These are phyloP conservation scores for Fistulifera pelliculosa DNA, from an alignment of 108 stramenopile genomes.

Conservation along the genomic window DNA sequence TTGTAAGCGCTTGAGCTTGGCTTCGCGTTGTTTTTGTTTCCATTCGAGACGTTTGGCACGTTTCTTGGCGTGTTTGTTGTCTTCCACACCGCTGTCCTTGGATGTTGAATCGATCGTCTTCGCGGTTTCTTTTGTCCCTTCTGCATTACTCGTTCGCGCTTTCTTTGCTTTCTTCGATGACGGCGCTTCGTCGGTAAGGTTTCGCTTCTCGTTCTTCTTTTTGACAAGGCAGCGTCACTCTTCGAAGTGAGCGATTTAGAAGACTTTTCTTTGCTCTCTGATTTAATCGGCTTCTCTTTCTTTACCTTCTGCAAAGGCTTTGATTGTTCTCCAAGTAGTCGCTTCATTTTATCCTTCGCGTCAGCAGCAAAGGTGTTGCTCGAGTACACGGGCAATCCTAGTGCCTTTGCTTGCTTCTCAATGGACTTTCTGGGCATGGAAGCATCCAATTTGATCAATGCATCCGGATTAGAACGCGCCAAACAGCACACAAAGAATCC, in stretches of 20 bases:
- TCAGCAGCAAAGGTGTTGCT: conserved; percentile 6
- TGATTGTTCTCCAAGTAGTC: too few relatives aligned
- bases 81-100: conserved; percentile 9
- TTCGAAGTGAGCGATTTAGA: conserved; percentile 5
- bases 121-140: neutral
- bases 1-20: conserved; percentile 50
- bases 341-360: conserved; percentile 6
- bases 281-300: too few relatives aligned
- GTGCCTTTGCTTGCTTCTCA: too few relatives aligned
- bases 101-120: conserved; percentile 16
- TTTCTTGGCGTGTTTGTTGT: conserved; percentile 42
- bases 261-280: neutral
- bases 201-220: conserved; percentile 4
- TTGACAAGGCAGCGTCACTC: conserved; percentile 5
- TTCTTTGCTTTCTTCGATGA: conserved; percentile 1
- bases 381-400: too few relatives aligned
- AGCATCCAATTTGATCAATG: conserved; percentile 6
- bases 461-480: conserved; percentile 23
- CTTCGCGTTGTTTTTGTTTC: conserved; percentile 58
- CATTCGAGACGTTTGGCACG: conserved; percentile 69
- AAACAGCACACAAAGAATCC: conserved; percentile 97
- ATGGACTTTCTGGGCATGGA: neutral
- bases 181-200: conserved; percentile 1
- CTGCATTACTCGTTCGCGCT: conserved; percentile 4
- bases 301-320: too few relatives aligned